phyloP scores from a whole-genome alignment of 495 filamentous ascomycete genomes.

The Podospora bellae-mahoneyi region DNA sequence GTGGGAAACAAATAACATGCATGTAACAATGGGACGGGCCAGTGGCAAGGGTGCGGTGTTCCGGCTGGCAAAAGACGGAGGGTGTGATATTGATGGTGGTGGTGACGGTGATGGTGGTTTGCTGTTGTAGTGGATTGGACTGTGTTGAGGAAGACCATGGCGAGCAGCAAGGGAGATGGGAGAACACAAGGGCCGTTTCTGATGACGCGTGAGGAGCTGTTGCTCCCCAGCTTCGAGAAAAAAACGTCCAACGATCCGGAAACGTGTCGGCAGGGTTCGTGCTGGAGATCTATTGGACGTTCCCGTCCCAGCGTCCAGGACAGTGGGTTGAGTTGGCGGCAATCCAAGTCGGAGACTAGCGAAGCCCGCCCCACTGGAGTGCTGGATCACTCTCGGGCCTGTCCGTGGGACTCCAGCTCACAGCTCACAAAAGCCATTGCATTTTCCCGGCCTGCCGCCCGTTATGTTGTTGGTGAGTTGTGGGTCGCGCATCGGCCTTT shows the following conservation, averaged over 20 bases:
- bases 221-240: constrained; percentile 8
- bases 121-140: background rate
- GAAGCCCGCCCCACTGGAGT: background rate
- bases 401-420: constrained; percentile 2
- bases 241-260: background rate
- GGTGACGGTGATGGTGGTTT: background rate
- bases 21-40: constrained; percentile 9
- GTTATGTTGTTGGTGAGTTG: constrained; percentile 1
- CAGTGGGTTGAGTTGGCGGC: constrained; percentile 4
- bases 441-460: constrained; percentile 11
- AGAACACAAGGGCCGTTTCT: background rate
- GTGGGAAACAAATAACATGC: background rate
- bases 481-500: constrained; percentile 7
- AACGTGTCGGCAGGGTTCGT: background rate
- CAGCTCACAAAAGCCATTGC: constrained; percentile 1
- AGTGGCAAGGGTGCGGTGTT: constrained; percentile 11
- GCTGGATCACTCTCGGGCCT: constrained; percentile 3
- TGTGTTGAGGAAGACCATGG: background rate
- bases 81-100: constrained; percentile 2
- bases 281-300: background rate
- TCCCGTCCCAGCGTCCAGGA: constrained; percentile 9
- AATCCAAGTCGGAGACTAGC: constrained; percentile 11
- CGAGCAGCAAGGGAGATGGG: background rate
- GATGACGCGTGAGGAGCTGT: background rate
- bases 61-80: constrained; percentile 6